Conservation (phyloP, 306 rosid species). For the Quercus berberidifolia region DNA sequence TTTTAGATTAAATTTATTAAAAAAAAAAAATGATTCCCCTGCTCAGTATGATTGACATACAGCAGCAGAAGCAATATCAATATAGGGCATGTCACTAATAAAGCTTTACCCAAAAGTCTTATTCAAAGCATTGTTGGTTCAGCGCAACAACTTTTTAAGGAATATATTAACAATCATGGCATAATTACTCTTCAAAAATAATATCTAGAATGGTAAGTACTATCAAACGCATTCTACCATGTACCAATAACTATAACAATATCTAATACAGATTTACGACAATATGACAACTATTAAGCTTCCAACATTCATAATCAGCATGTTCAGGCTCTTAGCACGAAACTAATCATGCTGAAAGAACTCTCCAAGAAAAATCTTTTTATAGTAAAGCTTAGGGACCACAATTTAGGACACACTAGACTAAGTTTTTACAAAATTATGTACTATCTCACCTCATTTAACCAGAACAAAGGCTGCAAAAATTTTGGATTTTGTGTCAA, state of each 20-base stretch:
- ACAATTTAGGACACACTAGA: too few species aligned
- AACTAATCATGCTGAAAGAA: neutral
- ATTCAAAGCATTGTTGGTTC: neutral
- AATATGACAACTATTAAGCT: neutral
- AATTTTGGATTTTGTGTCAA: conserved; percentile 55
- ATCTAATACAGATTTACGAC: neutral
- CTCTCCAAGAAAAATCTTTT: neutral
- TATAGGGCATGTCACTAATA: neutral
- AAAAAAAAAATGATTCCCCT: neutral
- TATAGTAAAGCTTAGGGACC: neutral
- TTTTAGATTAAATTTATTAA: neutral
- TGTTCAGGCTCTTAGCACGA: neutral
- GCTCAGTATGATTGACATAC: neutral
- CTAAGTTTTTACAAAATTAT: neutral
- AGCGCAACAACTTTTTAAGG: neutral
- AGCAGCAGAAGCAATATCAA: neutral
- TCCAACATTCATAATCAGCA: neutral
- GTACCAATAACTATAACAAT: neutral
- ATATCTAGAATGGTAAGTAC: conserved; percentile 1
- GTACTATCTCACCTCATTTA: conserved; percentile 58
- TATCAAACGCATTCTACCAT: neutral
- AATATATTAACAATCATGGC: neutral
- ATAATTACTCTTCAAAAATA: conserved; percentile 8
- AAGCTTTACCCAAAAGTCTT: neutral
- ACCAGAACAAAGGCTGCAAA: conserved; percentile 79